Base-by-base conservation (phyloP, 768 basidiomycete genomes). In the Lactarius vividus region DNA sequence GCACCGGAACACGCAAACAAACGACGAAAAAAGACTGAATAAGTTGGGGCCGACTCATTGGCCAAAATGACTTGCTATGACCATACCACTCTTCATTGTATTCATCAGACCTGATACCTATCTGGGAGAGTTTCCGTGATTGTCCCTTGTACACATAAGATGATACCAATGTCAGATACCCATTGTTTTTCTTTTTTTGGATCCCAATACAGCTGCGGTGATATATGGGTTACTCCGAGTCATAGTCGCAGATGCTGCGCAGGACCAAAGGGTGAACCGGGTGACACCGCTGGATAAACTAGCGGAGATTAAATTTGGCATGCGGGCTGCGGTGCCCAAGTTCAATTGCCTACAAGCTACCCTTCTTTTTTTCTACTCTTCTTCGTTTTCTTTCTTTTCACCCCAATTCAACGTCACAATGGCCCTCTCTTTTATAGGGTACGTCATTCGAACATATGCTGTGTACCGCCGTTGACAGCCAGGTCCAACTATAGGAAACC, bases 401-500 rank as follows among this genome's bases (percentile, higher is more conserved):
- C 37, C 33, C 62, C 61, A 54, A 58, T 61, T 57, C 59, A 53
- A 56, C 53, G 60, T 60, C 49, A 59, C 20, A 56, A 70, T 69
- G 68, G 68, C 70, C 28, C 68, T 69, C 35, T 69, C 70, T 28
- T 70, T 70, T 59, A 70, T 70, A 40, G 70, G 70, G 70, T 70
- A 1, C 37, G 68, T 60, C 20, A 16, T 9, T 26, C 20, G 7
- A 49, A 28, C 20, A 23, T 26, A 46, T 15, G 8, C 40, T 18
- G 10, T 11, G 13, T 8, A 18, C 31, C 16, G 26, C 60, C 75
- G 44, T 39, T 66, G 11, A 61, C 31, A 23, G n/a, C 7, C 15
- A 9, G n/a, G 15, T 35, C 59, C 57, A n/a, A 16, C 35, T 26
- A 15, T 76, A 92, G 91, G 75, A 92, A 92, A 82, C 85, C 89